Conservation (phyloP, 169 alveolate species). For the Fabrea salina region DNA sequence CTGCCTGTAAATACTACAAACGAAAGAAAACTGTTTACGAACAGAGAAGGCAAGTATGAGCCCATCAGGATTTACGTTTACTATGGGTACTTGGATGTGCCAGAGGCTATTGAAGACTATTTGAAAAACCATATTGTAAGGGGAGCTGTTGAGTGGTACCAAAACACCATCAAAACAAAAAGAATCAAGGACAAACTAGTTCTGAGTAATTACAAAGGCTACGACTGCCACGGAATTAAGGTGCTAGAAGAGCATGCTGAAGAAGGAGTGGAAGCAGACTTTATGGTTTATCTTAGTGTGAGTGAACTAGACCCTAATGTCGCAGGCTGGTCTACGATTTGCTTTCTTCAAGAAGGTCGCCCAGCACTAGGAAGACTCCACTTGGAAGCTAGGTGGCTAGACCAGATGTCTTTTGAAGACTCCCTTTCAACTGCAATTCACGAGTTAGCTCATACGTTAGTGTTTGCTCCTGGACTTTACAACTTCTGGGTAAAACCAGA, state of each 20-base stretch:
- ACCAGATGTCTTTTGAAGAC: not conserved
- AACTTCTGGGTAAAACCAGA: not conserved
- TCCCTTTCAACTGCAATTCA: conserved; percentile 11
- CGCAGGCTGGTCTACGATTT: not conserved
- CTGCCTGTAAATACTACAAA: no score
- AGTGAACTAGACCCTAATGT: not conserved
- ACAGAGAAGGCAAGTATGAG: not conserved
- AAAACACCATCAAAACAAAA: not conserved
- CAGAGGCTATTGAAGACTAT: not conserved
- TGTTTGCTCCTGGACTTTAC: not conserved
- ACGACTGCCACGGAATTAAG: not conserved
- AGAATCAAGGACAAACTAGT: not conserved
- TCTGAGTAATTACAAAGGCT: not conserved
- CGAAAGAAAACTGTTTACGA: no score
- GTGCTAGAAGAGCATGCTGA: not conserved
- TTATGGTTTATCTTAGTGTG: conserved; percentile 4
- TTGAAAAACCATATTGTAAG: not conserved
- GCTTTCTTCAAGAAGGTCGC: not conserved
- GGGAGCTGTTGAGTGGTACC: not conserved
- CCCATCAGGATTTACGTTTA: not conserved
- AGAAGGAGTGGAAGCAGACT: conserved; percentile 31
- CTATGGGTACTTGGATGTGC: not conserved
- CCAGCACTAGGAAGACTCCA: not conserved
- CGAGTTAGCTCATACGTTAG: conserved; percentile 31
- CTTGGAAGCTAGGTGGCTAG: not conserved